Evolutionary conservation across 1,284 basidiomycete species (phyloP), one percentile per base, ranked within the genome.

Genomic region (Microstroma glucosiphilum): DNA sequence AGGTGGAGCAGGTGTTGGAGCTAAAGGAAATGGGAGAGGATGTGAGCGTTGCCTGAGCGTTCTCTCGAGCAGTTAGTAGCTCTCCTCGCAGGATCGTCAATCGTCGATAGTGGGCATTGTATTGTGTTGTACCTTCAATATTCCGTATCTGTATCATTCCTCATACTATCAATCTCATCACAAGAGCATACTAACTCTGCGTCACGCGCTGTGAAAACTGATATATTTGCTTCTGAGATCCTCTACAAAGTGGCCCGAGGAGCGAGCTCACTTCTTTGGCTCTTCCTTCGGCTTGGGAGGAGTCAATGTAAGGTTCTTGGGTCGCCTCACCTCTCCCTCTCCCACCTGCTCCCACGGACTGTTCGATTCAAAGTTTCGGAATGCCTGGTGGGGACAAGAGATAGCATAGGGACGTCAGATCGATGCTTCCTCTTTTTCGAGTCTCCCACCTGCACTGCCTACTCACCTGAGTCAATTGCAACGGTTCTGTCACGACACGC

Each of bases 381-480:
- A 54, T 2, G 51, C 51, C 51, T 54, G 37, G 23, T n/a, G 46
- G 1, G 41, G 13, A 21, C 17, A 17, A 15, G 11, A 40, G 42
- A 19, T n/a, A 2, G 49, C 7, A 12, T 7, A 6, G 11, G 62
- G 11, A 37, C 17, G 26, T 26, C 19, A 46, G 49, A 19, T 26
- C 40, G 1, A 12, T 21, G 15, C 8, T 43, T 59, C 62, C 64
- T 69, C 30, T 37, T 3, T 37, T 3, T 37, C 30, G 4, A 37
- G 69, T 11, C 71, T 97, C 97, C 84, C 97, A 96, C 62, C 94
- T 87, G 88, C 96, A 98, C 51, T 94, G 94, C 81, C 98, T 96
- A 37, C 30, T 37, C 30, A 37, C 30, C 9, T 37, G 30, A 9
- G 93, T 93, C 69, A 99, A 85, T 80, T 99, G 96, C 61, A 98